phyloP scores from a whole-genome alignment of 805 yeast genomes.

The Candida koratica region DNA sequence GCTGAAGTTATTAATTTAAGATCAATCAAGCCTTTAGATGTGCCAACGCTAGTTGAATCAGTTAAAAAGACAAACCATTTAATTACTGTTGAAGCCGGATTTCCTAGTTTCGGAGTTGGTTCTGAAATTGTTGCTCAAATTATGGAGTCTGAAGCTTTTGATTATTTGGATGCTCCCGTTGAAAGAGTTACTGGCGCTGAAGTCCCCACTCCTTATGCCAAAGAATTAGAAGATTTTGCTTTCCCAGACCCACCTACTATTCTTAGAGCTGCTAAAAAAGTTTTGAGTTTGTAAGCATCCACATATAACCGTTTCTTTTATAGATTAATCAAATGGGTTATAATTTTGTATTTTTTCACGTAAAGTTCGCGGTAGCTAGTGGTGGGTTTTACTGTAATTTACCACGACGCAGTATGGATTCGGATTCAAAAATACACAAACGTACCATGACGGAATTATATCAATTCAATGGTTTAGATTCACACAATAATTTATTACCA shows the following conservation, averaged over 20 bases:
- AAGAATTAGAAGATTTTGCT: conserved; percentile 93
- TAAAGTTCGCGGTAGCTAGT: neutral
- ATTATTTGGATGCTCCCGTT: conserved; percentile 96
- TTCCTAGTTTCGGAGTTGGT: conserved; percentile 98
- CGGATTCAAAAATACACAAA: conserved; percentile 19
- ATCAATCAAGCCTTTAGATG: conserved; percentile 94
- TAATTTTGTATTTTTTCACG: conserved; percentile 1
- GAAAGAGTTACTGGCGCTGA: conserved; percentile 99
- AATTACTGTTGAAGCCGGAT: conserved; percentile 94
- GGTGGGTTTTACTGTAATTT: neutral
- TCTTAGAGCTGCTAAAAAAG: conserved; percentile 80
- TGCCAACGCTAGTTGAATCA: conserved; percentile 76
- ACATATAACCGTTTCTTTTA: neutral
- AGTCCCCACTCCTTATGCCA: conserved; percentile 98
- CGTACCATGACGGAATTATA: conserved; percentile 17
- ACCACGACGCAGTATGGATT: conserved; percentile 1
- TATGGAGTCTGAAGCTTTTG: conserved; percentile 98
- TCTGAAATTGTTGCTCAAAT: conserved; percentile 96
- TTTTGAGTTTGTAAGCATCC: conserved; percentile 53
- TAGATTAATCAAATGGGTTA: conserved; percentile 2
- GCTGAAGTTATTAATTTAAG: conserved; percentile 95
- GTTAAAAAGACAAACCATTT: conserved; percentile 96
- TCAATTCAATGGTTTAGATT: conserved; percentile 7
- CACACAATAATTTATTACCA: conserved; percentile 8
- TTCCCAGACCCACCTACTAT: conserved; percentile 96